Conservation (phyloP, 2,329 filamentous ascomycete species). For the Phialocephala sp. region DNA sequence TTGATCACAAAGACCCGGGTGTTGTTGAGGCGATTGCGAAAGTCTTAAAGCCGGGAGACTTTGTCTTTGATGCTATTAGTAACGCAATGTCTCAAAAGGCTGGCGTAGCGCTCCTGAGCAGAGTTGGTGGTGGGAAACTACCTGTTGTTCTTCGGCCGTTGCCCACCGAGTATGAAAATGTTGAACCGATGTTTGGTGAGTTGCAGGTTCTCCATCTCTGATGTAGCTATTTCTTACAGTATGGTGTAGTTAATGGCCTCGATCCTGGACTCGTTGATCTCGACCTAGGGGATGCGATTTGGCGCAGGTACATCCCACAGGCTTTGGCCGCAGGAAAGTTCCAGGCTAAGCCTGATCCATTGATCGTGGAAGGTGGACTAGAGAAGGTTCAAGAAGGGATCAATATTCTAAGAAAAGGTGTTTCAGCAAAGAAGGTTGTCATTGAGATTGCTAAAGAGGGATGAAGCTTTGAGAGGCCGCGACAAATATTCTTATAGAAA, state of each 20-base stretch:
- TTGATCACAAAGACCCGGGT: constrained; percentile 49
- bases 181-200: constrained; percentile 39
- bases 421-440: constrained; percentile 50
- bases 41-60: constrained; percentile 26
- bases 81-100: constrained; percentile 29
- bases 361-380: constrained; percentile 49
- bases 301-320: constrained; percentile 46
- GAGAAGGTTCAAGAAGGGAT: constrained; percentile 50
- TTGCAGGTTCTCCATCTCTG: background rate
- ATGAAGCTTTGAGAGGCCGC: background rate
- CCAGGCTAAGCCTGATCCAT: constrained; percentile 47
- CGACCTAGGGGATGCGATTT: constrained; percentile 44
- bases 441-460: background rate
- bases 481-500: background rate
- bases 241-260: constrained; percentile 37
- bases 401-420: constrained; percentile 46
- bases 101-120: constrained; percentile 41
- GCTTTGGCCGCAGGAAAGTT: constrained; percentile 47
- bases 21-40: constrained; percentile 29
- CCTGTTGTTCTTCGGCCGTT: constrained; percentile 27
- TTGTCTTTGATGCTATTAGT: constrained; percentile 40
- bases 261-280: constrained; percentile 40
- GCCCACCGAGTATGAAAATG: constrained; percentile 30
- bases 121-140: constrained; percentile 37
- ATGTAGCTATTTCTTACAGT: background rate